Conservation (phyloP, 176 grass and related monocot genomes). For the Tillandsia fasciculata region DNA sequence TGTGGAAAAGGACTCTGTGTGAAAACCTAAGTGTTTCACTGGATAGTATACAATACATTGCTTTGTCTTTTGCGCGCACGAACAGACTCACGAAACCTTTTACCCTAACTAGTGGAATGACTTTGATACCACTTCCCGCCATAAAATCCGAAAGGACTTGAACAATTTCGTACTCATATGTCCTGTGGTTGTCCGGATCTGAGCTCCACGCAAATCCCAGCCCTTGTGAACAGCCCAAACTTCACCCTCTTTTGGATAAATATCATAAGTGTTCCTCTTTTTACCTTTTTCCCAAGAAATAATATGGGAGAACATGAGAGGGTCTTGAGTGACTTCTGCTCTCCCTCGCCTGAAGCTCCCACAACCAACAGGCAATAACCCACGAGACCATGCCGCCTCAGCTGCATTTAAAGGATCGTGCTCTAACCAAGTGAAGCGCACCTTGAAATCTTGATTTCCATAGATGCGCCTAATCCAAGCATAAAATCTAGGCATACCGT, state of each 20-base stretch:
- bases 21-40: no score
- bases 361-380: conserved; percentile 69
- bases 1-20: no score
- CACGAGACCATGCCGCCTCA: conserved; percentile 44
- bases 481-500: conserved; percentile 92
- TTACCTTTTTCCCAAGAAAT: conserved; percentile 49
- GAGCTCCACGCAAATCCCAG: conserved; percentile 66
- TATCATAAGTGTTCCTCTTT: conserved; percentile 45
- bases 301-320: conserved; percentile 77
- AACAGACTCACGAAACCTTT: no score
- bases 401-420: conserved; percentile 23
- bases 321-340: conserved; percentile 36
- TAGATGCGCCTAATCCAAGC: conserved; percentile 47
- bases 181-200: conserved; percentile 59
- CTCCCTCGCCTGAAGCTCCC: conserved; percentile 49
- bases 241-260: conserved; percentile 67
- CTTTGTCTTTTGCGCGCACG: no score
- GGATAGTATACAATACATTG: no score
- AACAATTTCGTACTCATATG: conserved; percentile 64
- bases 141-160: conserved; percentile 57
- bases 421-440: conserved; percentile 64
- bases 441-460: conserved; percentile 38
- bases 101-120: conserved; percentile 69
- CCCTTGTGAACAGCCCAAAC: conserved; percentile 87
- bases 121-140: conserved; percentile 26